phyloP scores from a whole-genome alignment of 2,329 filamentous ascomycete species.

The Elsinoe arachidis region DNA sequence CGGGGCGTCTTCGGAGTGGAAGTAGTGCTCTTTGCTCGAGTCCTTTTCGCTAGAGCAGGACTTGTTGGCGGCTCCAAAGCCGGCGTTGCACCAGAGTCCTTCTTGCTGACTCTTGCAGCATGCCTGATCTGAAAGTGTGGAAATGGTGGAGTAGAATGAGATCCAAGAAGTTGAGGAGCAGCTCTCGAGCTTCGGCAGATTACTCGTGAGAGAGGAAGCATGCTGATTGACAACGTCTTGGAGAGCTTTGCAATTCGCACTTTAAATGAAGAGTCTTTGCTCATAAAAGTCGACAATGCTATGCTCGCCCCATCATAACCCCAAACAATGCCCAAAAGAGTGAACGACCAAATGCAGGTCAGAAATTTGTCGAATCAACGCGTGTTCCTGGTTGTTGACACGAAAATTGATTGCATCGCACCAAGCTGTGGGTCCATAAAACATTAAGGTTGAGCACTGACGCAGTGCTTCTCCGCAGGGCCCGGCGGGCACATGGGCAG shows the following conservation, averaged over 20 bases:
- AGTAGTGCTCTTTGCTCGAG: slow-evolving; percentile 8
- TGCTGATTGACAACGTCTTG: neutral
- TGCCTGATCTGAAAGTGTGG: neutral
- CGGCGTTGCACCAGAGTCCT: neutral
- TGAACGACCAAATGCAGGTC: neutral
- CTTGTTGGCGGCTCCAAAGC: neutral
- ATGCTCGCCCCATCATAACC: neutral
- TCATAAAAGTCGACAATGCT: neutral
- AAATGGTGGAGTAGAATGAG: neutral
- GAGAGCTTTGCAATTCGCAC: neutral
- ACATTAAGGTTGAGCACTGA: slow-evolving; percentile 9
- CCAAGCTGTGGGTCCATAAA: neutral
- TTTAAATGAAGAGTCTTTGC: neutral
- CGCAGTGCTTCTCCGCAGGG: slow-evolving; percentile 3
- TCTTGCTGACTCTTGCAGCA: slow-evolving; percentile 2
- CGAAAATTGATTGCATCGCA: slow-evolving; percentile 5
- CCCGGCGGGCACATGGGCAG: neutral
- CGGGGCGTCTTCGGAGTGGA: neutral
- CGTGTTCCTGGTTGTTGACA: slow-evolving; percentile 5
- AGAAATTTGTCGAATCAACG: neutral
- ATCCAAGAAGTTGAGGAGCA: neutral
- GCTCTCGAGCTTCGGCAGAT: slow-evolving; percentile 1
- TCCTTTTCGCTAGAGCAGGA: slow-evolving; percentile 4
- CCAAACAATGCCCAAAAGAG: slow-evolving; percentile 1
- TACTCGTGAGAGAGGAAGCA: neutral